These are phyloP conservation scores for Scheffersomyces parashehatae DNA, from an alignment of 1,139 yeast species.

Conservation along the genomic window DNA sequence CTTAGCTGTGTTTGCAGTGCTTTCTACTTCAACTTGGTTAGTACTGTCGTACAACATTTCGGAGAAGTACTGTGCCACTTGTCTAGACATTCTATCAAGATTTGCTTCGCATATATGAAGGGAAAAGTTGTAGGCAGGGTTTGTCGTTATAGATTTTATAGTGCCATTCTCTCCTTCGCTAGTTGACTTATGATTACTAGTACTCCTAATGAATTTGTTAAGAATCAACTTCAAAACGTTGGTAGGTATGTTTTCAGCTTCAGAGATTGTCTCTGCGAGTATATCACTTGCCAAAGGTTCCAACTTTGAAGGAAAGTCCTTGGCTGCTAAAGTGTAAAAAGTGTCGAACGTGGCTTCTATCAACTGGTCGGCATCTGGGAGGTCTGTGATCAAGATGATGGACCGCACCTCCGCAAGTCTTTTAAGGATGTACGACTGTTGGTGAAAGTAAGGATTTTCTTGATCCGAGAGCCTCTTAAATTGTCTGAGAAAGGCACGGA, in stretches of 20 bases:
- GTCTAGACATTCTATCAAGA: conserved; percentile 73
- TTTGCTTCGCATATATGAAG: conserved; percentile 69
- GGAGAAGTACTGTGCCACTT: conserved; percentile 77
- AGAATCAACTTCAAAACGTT: conserved; percentile 63
- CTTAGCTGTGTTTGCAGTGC: neutral
- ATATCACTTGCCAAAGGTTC: conserved; percentile 68
- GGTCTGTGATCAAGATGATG: conserved; percentile 75
- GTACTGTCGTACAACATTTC: conserved; percentile 63
- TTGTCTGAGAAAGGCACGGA: conserved; percentile 63
- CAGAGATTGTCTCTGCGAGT: conserved; percentile 75
- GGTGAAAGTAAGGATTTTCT: conserved; percentile 65
- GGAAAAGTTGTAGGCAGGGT: conserved; percentile 69
- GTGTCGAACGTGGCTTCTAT: conserved; percentile 58
- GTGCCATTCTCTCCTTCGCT: conserved; percentile 6
- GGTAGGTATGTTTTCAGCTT: conserved; percentile 67
- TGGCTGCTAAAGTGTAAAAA: conserved; percentile 56
- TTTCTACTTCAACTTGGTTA: conserved; percentile 24
- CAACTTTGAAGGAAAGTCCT: conserved; percentile 42
- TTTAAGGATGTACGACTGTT: conserved; percentile 67
- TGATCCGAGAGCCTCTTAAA: conserved; percentile 57
- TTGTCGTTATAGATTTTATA: conserved; percentile 13
- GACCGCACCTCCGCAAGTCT: conserved; percentile 77
- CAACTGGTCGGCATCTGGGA: conserved; percentile 60
- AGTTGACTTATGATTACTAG: conserved; percentile 1
- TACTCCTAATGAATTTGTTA: conserved; percentile 40